Base-by-base conservation (phyloP, 176 grass and related monocot species). In the Oryza glaberrima region DNA sequence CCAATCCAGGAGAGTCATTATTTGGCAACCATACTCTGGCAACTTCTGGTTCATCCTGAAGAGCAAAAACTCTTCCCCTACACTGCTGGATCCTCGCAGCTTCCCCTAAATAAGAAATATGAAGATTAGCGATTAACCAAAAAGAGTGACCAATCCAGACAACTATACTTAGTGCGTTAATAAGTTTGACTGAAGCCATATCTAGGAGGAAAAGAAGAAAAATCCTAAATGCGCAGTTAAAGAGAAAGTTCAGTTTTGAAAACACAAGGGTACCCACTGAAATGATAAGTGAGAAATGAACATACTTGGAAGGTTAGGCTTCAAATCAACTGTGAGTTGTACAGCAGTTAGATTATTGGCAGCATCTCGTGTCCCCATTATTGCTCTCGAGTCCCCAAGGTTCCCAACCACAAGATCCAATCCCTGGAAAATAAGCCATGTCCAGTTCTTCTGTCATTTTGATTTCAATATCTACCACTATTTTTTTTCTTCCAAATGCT, bases 31-130 rank as follows among this genome's bases (percentile, higher is more conserved):
- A 99, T 77, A 99, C 91, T 47, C 96, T 91, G 13, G 96, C 82
- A 90, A 99, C 96, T 87, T 99, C 96, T 78, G 96, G 96, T 85
- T 99, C 96, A 45, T 99, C 96, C 84, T 96, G 96, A 85, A 99
- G 86, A 73, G 96, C 91, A 68, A 99, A 99, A 77, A 99, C 96
- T 82, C 96, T 88, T 85, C 96, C 96, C 86, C 78, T 94, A 83
- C 96, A 99, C 83, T 91, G 94, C 32, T 92, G 90, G 66, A 99
- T 99, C 85, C 96, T 99, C 1, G 88, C 96, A 47, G 90, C 91
- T 89, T 99, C 96, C 81, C 82, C 96, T 99, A 77, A 75, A 91
- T n/a, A 78, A n/a, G 25, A 73, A 72, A 88, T 68, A 91, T 67
- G 23, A 86, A 58, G 34, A 36, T 70, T 61, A 76, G 32, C 49